phyloP scores from a whole-genome alignment of 116 monocot species.

The Zostera marina region DNA sequence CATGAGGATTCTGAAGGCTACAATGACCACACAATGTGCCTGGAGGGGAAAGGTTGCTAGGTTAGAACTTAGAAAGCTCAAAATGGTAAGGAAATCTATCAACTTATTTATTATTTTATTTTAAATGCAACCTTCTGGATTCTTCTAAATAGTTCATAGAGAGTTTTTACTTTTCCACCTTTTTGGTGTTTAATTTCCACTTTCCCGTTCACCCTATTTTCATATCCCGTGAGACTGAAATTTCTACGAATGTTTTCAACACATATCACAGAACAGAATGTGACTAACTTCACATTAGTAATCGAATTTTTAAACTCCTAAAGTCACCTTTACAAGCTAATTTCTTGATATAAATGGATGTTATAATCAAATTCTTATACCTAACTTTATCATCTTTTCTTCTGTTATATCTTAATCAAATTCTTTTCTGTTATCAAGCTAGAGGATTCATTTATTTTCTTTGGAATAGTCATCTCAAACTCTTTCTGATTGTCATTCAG shows the following conservation, averaged over 20 bases:
- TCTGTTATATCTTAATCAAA: too few species aligned
- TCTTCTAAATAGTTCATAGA: not conserved
- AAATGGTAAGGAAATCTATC: constrained; percentile 41
- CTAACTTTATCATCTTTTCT: too few species aligned
- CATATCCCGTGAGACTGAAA: not conserved
- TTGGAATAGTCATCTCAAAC: not conserved
- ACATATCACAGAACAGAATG: too few species aligned
- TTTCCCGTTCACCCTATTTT: not conserved
- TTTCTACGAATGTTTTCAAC: too few species aligned
- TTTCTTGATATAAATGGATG: too few species aligned
- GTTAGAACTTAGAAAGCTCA: constrained; percentile 63
- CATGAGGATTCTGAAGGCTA: constrained; percentile 45
- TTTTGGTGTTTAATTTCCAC: not conserved
- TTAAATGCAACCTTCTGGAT: not conserved
- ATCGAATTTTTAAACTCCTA: too few species aligned
- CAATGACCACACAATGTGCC: constrained; percentile 69
- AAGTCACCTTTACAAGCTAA: too few species aligned
- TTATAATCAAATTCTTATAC: too few species aligned
- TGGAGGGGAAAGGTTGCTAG: constrained; percentile 80
- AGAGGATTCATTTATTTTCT: not conserved
- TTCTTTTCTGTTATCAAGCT: too few species aligned
- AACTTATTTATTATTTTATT: not conserved
- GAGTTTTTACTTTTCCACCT: not conserved
- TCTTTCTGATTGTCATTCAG: constrained; percentile 10
- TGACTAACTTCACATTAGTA: too few species aligned